Conservation (phyloP, 148 eudicot genomes). For the Rhododendron ovatum region DNA sequence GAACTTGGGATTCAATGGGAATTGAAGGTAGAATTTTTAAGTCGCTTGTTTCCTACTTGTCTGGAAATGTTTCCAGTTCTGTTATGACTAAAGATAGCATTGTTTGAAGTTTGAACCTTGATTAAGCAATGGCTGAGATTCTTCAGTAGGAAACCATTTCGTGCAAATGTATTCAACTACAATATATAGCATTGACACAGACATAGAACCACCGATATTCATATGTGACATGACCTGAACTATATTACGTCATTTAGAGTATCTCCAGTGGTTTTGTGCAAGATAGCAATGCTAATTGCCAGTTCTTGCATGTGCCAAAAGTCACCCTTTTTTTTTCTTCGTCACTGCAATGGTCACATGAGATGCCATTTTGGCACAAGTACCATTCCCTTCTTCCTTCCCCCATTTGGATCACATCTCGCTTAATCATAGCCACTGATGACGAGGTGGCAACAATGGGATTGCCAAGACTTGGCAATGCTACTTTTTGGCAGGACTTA, state of each 20-base stretch:
- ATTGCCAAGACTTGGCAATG: not conserved
- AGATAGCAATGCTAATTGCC: not conserved
- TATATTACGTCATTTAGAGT: not conserved
- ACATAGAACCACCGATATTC: not conserved
- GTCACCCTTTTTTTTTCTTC: not conserved
- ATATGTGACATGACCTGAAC: no score
- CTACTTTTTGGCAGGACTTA: not conserved
- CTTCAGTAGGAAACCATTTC: not conserved
- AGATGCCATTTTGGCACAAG: not conserved
- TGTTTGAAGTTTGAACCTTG: not conserved
- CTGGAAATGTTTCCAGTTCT: constrained; percentile 3
- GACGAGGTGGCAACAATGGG: not conserved
- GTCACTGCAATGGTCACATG: not conserved
- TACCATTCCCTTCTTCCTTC: not conserved
- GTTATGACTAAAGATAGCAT: not conserved
- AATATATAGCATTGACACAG: not conserved
- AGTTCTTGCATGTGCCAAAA: not conserved
- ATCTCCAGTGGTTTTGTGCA: not conserved
- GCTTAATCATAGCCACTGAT: not conserved
- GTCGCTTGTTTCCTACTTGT: not conserved
- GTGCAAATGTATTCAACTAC: not conserved
- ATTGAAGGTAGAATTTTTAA: not conserved
- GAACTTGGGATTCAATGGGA: not conserved
- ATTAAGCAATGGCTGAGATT: not conserved
- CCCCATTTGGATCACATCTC: not conserved